These are phyloP conservation scores for Meyerozyma smithsonii DNA, from an alignment of 1,139 yeast species.

Conservation along the genomic window DNA sequence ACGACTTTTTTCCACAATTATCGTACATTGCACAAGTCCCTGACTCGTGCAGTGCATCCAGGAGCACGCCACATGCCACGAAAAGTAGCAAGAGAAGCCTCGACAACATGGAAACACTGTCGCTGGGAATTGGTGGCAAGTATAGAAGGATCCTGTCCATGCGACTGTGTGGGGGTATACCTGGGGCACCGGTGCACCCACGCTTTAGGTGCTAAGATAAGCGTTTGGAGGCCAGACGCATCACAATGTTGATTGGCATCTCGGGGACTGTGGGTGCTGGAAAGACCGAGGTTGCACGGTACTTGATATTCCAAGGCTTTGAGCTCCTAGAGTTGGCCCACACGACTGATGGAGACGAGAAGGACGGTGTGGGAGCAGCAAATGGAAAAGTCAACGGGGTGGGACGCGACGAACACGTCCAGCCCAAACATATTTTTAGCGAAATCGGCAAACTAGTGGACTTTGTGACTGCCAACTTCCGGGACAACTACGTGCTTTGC, in stretches of 20 bases:
- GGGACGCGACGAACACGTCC: slow-evolving; percentile 7
- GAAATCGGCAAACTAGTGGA: slow-evolving; percentile 47
- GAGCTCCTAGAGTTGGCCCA: slow-evolving; percentile 19
- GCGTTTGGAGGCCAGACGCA: neutral
- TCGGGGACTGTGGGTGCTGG: slow-evolving; percentile 74
- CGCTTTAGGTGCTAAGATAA: neutral
- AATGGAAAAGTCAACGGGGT: neutral
- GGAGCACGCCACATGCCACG: neutral
- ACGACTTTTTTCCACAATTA: slow-evolving; percentile 72
- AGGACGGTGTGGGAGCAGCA: slow-evolving; percentile 3
- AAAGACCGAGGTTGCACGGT: slow-evolving; percentile 58
- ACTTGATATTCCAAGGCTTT: slow-evolving; percentile 57
- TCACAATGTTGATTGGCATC: slow-evolving; percentile 65
- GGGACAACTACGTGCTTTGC: slow-evolving; percentile 54
- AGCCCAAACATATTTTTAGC: slow-evolving; percentile 18
- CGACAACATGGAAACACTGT: neutral
- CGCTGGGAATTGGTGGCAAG: neutral
- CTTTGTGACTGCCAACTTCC: slow-evolving; percentile 70
- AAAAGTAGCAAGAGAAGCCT: neutral
- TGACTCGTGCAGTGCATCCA: slow-evolving; percentile 14
- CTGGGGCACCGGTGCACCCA: neutral
- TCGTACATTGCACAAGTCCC: slow-evolving; percentile 59
- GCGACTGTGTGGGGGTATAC: neutral
- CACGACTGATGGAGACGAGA: neutral
- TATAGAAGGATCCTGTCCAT: neutral